Percentiles rank a stretch among this genome's conserved stretches.
Evolutionary conservation across 2,329 filamentous ascomycete genomes (phyloP).

Genomic region (Colletotrichum navitas): DNA sequence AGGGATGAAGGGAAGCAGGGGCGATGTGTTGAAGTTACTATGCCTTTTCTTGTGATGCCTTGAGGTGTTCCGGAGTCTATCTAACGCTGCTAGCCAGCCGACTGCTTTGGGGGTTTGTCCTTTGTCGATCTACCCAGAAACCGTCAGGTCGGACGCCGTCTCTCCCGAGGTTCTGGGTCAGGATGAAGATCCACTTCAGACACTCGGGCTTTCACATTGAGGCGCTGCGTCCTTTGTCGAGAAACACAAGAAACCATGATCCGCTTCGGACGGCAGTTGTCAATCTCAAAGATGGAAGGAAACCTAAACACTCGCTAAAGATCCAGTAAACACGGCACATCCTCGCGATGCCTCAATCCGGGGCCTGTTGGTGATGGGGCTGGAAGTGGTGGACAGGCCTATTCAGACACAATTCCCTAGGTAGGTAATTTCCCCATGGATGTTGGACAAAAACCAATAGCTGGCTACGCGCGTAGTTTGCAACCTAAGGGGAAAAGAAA

Average conservation of each 20-base stretch:
- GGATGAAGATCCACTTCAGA: constrained; percentile 3
- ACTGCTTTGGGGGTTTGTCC: constrained; percentile 27
- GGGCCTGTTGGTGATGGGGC: not conserved
- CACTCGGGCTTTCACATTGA: constrained; percentile 1
- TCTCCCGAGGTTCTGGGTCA: constrained; percentile 13
- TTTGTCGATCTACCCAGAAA: constrained; percentile 14
- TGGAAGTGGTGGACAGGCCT: not conserved
- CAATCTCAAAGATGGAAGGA: constrained; percentile 2
- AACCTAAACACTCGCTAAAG: constrained; percentile 2
- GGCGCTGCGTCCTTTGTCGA: constrained; percentile 34
- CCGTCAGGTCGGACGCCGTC: constrained; percentile 15
- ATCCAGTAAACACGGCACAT: not conserved
- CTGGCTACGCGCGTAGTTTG: not conserved
- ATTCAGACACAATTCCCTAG: not conserved
- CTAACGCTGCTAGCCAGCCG: constrained; percentile 10
- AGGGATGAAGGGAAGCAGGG: not conserved
- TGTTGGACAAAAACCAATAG: constrained; percentile 19
- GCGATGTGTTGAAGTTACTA: not conserved
- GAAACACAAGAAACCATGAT: too few species aligned
- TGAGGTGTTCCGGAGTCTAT: constrained; percentile 2
- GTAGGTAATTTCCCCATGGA: not conserved
- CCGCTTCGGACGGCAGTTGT: constrained; percentile 6
- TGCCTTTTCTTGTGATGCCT: constrained; percentile 3
- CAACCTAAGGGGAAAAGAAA: not conserved
- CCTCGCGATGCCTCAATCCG: not conserved